phyloP scores from a whole-genome alignment of 192 early-diverging fungal genomes.

The Coemansia sp. region DNA sequence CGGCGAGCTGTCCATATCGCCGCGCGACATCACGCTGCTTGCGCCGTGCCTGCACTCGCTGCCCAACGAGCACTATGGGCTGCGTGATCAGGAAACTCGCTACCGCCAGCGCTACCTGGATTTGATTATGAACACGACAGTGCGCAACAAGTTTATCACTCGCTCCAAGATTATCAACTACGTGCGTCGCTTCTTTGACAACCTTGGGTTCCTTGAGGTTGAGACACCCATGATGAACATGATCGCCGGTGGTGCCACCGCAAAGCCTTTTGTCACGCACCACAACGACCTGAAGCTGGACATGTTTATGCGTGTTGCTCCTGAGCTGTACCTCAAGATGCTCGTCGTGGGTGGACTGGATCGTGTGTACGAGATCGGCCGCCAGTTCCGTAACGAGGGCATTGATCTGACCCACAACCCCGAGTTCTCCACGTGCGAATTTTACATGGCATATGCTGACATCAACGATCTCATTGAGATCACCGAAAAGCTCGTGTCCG shows the following conservation, averaged over 20 bases:
- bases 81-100: slow-evolving; percentile 95
- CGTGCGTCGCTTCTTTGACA: slow-evolving; percentile 91
- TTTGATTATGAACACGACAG: slow-evolving; percentile 96
- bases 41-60: slow-evolving; percentile 95
- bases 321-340: slow-evolving; percentile 98
- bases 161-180: slow-evolving; percentile 95
- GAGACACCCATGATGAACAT: slow-evolving; percentile 99
- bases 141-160: slow-evolving; percentile 92
- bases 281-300: slow-evolving; percentile 99
- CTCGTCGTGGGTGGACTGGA: slow-evolving; percentile 97
- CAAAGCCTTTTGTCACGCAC: slow-evolving; percentile 98
- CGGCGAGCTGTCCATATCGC: slow-evolving; percentile 95
- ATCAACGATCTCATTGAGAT: slow-evolving; percentile 96
- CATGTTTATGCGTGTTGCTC: slow-evolving; percentile 98
- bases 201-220: slow-evolving; percentile 95
- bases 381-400: slow-evolving; percentile 98
- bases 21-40: slow-evolving; percentile 81
- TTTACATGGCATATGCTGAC: slow-evolving; percentile 99
- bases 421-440: slow-evolving; percentile 99
- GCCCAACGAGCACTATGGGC: slow-evolving; percentile 91
- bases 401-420: slow-evolving; percentile 99
- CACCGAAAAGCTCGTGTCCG: slow-evolving; percentile 82
- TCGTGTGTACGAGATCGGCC: slow-evolving; percentile 98
- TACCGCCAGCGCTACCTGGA: slow-evolving; percentile 98
- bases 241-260: slow-evolving; percentile 97